These are phyloP conservation scores for Solanum appendiculatum DNA, from an alignment of 257 asterid species.

Conservation along the genomic window DNA sequence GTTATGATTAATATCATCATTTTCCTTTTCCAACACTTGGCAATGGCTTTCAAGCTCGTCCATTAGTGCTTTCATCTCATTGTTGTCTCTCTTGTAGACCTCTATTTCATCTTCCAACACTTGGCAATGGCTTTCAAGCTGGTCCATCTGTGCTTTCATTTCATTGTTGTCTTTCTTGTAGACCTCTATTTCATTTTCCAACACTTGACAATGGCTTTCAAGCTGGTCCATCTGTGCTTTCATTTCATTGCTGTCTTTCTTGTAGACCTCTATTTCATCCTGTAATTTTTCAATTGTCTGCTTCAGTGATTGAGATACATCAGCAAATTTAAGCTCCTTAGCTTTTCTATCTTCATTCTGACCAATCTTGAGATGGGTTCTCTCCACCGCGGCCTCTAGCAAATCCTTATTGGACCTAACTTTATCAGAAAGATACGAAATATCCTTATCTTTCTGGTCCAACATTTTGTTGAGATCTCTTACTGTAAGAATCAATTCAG, in stretches of 20 bases:
- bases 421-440: conserved; percentile 49
- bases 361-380: conserved; percentile 12
- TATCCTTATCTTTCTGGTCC: conserved; percentile 59
- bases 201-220: conserved; percentile 34
- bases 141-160: conserved; percentile 33
- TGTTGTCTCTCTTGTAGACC: conserved; percentile 49
- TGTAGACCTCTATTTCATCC: conserved; percentile 54
- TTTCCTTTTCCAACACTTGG: conserved; percentile 40
- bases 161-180: conserved; percentile 52
- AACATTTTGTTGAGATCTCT: conserved; percentile 65
- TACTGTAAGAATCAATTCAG: conserved; percentile 72
- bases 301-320: conserved; percentile 44
- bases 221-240: conserved; percentile 39
- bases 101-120: conserved; percentile 38
- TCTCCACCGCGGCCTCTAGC: conserved; percentile 21
- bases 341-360: conserved; percentile 23
- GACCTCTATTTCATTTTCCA: conserved; percentile 40
- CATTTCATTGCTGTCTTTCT: conserved; percentile 48
- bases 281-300: conserved; percentile 34
- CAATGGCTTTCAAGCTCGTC: conserved; percentile 42
- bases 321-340: conserved; percentile 21
- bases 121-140: conserved; percentile 39
- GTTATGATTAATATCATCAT: conserved; percentile 29
- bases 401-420: conserved; percentile 30
- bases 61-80: conserved; percentile 30